Evolutionary conservation across 805 yeast species (phyloP), one percentile per base, ranked within the genome.

Genomic region (Pichia nanzhaoensis): DNA sequence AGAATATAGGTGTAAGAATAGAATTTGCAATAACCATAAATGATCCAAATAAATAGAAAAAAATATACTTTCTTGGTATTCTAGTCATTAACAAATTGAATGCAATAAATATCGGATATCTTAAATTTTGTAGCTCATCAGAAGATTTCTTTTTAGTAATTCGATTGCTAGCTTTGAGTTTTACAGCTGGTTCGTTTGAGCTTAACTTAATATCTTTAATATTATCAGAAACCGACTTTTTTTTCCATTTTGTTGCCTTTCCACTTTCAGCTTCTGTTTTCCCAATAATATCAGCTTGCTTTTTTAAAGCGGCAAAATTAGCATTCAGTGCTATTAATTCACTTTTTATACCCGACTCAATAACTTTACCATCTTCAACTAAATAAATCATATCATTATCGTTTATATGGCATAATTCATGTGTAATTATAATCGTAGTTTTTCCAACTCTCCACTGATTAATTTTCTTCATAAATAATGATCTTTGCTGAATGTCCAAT

Each of bases 361-460:
- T 58, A 1, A 85, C 68, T 5, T 42, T 16, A 0, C 96, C 96
- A 38, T 73, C 59, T 30, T 78, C 75, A 61, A 93, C 59, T 4
- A 82, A 50, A 36, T 74, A 68, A 0, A 90, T 77, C 42, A 64
- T 60, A 55, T 87, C 95, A 37, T 41, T 3, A 1, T 65, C 55
- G 0, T 65, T 62, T 16, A 91, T 80, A 30, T 78, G 79, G 10
- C 68, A 58, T 21, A 77, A 62, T 36, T 89, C 88, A 61, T 93
- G 99, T 0, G 96, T 84, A 42, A 91, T 71, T 3, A 88, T 65
- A 14, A 93, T 73, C 0, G 97, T 90, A 0, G 96, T 84, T 51
- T 75, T 82, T 2, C 76, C 80, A 7, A 49, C 46, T 53, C 98
- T 72, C 82, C 84, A 80, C 3, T 51, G 44, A 44, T 76, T 73